Percentiles rank a stretch among this genome's conserved stretches.
phyloP scores from a whole-genome alignment of 495 filamentous ascomycete species.

The Penicillium nucicola region DNA sequence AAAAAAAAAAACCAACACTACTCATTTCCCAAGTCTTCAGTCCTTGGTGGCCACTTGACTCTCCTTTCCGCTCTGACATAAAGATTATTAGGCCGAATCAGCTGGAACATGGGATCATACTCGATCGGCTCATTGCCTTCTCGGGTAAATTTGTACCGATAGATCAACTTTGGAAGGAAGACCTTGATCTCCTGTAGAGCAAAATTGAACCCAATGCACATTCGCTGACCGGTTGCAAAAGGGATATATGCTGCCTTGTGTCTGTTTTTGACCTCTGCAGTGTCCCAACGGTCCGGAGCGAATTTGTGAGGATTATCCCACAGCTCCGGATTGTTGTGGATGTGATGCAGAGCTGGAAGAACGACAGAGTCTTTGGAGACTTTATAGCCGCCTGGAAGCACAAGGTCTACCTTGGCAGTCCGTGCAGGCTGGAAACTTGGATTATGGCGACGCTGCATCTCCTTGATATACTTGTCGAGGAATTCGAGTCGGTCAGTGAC shows the following conservation, averaged over 20 bases:
- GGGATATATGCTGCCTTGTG: slow-evolving; percentile 47
- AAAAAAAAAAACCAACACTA: too few relatives aligned
- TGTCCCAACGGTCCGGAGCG: slow-evolving; percentile 53
- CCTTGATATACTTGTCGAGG: slow-evolving; percentile 54
- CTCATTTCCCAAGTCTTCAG: background rate
- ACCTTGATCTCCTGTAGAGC: slow-evolving; percentile 52
- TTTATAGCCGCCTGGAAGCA: slow-evolving; percentile 53
- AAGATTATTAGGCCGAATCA: slow-evolving; percentile 51
- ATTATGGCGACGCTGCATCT: slow-evolving; percentile 53
- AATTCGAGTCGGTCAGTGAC: slow-evolving; percentile 32
- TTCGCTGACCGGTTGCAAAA: slow-evolving; percentile 46
- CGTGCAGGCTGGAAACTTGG: slow-evolving; percentile 53
- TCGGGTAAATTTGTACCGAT: slow-evolving; percentile 46
- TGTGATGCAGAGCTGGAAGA: slow-evolving; percentile 43
- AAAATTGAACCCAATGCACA: slow-evolving; percentile 58
- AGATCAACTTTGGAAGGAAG: slow-evolving; percentile 47
- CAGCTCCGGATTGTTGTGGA: slow-evolving; percentile 48
- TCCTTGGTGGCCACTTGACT: slow-evolving; percentile 20
- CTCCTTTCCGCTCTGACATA: slow-evolving; percentile 42
- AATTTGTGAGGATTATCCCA: slow-evolving; percentile 52
- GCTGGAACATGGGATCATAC: slow-evolving; percentile 54
- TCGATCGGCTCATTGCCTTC: slow-evolving; percentile 38
- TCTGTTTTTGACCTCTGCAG: slow-evolving; percentile 41
- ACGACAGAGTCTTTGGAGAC: slow-evolving; percentile 42
- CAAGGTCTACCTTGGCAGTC: slow-evolving; percentile 44